Percentiles rank a stretch among this genome's conserved stretches.
Evolutionary conservation across 208 protist species (phyloP).

Genomic region (Leishmania lainsoni): DNA sequence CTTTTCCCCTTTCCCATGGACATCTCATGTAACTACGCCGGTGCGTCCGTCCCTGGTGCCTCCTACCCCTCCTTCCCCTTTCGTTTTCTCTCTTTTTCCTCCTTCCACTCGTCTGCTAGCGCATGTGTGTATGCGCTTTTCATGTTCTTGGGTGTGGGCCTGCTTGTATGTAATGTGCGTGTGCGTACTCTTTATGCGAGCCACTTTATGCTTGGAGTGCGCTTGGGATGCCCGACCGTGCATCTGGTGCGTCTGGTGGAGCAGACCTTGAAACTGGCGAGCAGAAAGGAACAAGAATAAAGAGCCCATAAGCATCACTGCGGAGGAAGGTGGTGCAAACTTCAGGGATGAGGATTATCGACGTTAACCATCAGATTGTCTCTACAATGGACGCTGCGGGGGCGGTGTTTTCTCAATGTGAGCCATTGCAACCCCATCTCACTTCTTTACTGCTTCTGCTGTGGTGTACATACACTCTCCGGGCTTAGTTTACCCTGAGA

Average conservation of each 20-base stretch:
- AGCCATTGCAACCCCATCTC: background rate
- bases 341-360: background rate
- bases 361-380: background rate
- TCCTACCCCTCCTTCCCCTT: background rate
- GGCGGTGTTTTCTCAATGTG: background rate
- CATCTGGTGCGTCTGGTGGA: background rate
- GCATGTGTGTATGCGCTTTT: too few species aligned
- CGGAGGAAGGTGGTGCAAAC: background rate
- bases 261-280: background rate
- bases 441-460: background rate
- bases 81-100: background rate
- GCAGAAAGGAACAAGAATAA: background rate
- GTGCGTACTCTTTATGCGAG: background rate
- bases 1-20: background rate
- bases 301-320: background rate
- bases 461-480: background rate
- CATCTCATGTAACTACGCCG: background rate
- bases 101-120: background rate
- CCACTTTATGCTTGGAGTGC: background rate
- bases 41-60: background rate
- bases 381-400: background rate
- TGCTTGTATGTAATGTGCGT: too few species aligned
- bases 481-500: background rate
- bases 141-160: too few species aligned
- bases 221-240: background rate